Evolutionary conservation across 345 rosid genomes (phyloP), one percentile per base, ranked within the genome.

Genomic region (Dimocarpus longan): DNA sequence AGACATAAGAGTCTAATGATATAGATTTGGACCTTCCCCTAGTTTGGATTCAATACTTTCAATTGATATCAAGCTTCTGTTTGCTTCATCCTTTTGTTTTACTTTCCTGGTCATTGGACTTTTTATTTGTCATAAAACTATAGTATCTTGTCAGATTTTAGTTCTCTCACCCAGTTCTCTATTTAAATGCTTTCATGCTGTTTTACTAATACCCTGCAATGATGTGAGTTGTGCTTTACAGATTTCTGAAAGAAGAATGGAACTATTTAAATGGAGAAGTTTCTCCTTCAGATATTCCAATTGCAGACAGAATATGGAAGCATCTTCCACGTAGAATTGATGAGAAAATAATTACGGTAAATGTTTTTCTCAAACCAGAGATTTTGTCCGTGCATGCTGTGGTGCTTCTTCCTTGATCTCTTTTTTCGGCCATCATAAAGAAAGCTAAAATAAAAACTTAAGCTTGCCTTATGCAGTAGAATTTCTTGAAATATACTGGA

Each of bases 181-280:
- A 66, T 71, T 76, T 18, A n/a, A 81, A 48, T 67, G 74, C 69
- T 42, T 74, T 70, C 39, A 56, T 78, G 9, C 32, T 57, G 32
- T 69, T 43, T n/a, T 59, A 48, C 64, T 76, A 50, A 13, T 60
- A 68, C 56, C 12, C 7, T n/a, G n/a, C 18, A 48, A 71, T 50
- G 50, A 21, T 66, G 59, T 67, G 50, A 70, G 40, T 78, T 71
- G 46, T 43, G 59, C 72, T 84, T 56, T 81, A 71, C 87, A 96
- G 99, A 42, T 94, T 74, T 87, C 78, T 96, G 78, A 86, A 52
- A 80, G 92, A 90, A 78, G 98, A 96, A 87, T 94, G 99, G 98
- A 85, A 85, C 52, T 89, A 84, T 82, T 64, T 93, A 86, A 85
- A 81, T 62, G 87, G 82, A 87, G 86, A 81, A 70, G 88, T 62